Evolutionary conservation across 495 filamentous ascomycete species (phyloP).

Genomic region (Podospora comata): DNA sequence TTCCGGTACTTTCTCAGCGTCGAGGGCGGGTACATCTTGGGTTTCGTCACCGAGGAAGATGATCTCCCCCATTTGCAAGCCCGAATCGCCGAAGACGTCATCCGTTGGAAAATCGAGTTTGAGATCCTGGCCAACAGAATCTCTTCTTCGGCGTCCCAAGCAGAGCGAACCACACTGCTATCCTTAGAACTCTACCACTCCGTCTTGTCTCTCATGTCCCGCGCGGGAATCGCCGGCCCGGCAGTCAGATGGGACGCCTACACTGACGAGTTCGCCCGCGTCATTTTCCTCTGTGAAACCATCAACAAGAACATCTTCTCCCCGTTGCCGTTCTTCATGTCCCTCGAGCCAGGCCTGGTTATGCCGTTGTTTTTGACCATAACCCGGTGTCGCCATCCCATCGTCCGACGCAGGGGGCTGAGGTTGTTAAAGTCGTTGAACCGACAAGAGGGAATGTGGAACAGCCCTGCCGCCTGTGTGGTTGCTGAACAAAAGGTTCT

Average conservation of each 20-base stretch:
- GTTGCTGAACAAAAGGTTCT: slow-evolving; percentile 17
- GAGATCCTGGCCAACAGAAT: neutral
- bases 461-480: slow-evolving; percentile 11
- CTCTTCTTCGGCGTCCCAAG: neutral
- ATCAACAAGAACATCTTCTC: slow-evolving; percentile 9
- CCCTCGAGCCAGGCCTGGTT: slow-evolving; percentile 24
- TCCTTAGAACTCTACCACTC: slow-evolving; percentile 20
- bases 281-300: slow-evolving; percentile 13
- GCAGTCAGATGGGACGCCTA: slow-evolving; percentile 18
- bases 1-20: slow-evolving; percentile 11
- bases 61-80: neutral
- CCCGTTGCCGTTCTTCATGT: slow-evolving; percentile 22
- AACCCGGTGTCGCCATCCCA: slow-evolving; percentile 23
- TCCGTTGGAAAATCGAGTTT: slow-evolving; percentile 12
- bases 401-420: slow-evolving; percentile 19
- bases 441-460: slow-evolving; percentile 27
- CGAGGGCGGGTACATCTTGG: neutral
- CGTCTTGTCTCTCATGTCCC: neutral
- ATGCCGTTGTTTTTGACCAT: slow-evolving; percentile 20
- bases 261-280: slow-evolving; percentile 12
- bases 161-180: neutral
- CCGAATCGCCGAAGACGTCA: neutral
- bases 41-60: neutral
- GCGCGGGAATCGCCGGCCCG: slow-evolving; percentile 13
- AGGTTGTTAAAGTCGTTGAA: slow-evolving; percentile 18